A percentile compares a stretch with the other conserved stretches of the same genome.
Conservation (phyloP, 805 yeast genomes). For the Torulaspora delbrueckii region DNA sequence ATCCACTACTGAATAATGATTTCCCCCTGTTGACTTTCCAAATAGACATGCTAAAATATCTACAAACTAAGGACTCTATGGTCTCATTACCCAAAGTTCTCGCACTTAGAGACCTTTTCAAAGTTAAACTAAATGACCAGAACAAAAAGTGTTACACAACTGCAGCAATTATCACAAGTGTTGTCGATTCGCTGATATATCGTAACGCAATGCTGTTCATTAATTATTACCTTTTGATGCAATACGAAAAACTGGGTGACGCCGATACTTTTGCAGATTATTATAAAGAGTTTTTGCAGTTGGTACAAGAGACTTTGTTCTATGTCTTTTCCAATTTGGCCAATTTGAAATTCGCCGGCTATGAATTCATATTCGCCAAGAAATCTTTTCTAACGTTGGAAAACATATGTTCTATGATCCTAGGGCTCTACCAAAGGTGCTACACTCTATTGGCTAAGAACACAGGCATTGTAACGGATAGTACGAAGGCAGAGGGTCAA, state of each 20-base stretch:
- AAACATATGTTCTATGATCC: conserved; percentile 23
- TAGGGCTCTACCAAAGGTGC: conserved; percentile 26
- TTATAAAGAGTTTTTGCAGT: conserved; percentile 24
- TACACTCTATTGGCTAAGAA: conserved; percentile 2
- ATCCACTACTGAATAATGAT: conserved; percentile 24
- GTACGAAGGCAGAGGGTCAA: conserved; percentile 10
- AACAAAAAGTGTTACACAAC: conserved; percentile 24
- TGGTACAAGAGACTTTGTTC: conserved; percentile 30
- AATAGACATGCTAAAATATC: conserved; percentile 25
- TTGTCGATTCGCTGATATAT: conserved; percentile 28
- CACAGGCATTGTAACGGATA: conserved; percentile 2
- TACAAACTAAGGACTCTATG: conserved; percentile 25
- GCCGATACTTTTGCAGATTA: conserved; percentile 16
- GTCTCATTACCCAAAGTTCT: conserved; percentile 23
- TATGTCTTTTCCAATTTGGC: conserved; percentile 33
- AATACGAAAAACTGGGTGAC: conserved; percentile 24
- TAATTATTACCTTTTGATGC: conserved; percentile 24
- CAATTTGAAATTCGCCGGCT: conserved; percentile 29
- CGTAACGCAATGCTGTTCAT: conserved; percentile 25
- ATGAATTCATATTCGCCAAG: conserved; percentile 30
- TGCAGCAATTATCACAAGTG: conserved; percentile 24
- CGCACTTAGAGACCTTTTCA: conserved; percentile 18
- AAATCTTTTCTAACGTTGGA: conserved; percentile 25
- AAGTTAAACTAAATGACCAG: conserved; percentile 19
- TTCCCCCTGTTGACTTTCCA: conserved; percentile 20